These are phyloP conservation scores for Parafenestella ontariensis DNA, from an alignment of 2,329 filamentous ascomycete genomes.

Conservation along the genomic window DNA sequence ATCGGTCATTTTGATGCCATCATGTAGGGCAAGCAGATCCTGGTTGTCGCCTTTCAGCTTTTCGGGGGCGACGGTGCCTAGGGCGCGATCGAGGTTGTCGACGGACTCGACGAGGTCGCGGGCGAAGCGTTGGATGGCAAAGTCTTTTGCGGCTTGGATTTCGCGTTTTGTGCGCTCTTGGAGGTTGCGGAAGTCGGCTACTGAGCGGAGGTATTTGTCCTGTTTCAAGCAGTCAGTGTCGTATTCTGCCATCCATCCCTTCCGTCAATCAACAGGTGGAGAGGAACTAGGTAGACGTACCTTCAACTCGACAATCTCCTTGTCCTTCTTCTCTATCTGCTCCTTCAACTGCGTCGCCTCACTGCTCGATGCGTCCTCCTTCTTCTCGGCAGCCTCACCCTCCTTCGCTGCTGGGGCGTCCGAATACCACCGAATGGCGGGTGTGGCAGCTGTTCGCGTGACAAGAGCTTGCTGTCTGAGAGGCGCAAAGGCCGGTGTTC, in stretches of 20 bases:
- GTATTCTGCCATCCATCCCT: neutral
- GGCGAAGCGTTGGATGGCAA: conserved; percentile 92
- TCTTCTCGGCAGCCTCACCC: conserved; percentile 51
- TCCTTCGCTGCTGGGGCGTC: conserved; percentile 55
- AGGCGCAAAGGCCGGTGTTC: conserved; percentile 50
- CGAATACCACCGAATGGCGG: conserved; percentile 54
- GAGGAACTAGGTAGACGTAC: conserved; percentile 56
- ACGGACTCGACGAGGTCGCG: conserved; percentile 93
- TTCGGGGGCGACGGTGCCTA: conserved; percentile 77
- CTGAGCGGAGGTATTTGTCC: conserved; percentile 93
- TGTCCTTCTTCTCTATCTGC: conserved; percentile 75
- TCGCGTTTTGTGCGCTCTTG: conserved; percentile 94
- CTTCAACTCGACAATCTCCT: conserved; percentile 83
- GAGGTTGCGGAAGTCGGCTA: conserved; percentile 97
- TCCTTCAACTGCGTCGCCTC: conserved; percentile 58
- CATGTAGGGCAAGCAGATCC: conserved; percentile 81
- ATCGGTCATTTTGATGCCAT: conserved; percentile 96
- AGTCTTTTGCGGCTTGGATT: conserved; percentile 84
- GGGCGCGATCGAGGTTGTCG: conserved; percentile 95
- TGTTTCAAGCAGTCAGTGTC: conserved; percentile 47
- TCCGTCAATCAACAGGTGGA: neutral
- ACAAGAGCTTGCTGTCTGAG: conserved; percentile 38
- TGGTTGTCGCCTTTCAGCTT: conserved; percentile 72
- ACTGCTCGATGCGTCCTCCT: conserved; percentile 50
- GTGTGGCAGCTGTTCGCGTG: conserved; percentile 39